Evolutionary conservation across 129 eudicot species (phyloP).

Genomic region (Kitagawia praeruptora): DNA sequence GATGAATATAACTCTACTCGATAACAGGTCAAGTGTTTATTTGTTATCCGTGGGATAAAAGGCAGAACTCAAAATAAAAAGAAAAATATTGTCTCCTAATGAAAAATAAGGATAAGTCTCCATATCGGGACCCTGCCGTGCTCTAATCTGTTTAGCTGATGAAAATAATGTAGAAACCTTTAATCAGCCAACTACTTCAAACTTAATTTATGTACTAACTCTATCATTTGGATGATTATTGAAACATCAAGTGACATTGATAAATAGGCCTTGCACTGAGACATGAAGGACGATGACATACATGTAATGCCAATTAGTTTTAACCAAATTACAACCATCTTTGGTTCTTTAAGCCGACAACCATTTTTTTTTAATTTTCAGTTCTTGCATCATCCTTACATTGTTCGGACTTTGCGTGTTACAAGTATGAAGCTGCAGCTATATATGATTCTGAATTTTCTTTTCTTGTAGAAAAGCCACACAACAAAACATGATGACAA

Average conservation of each 20-base stretch:
- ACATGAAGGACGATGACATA: not conserved
- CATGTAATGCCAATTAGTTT: not conserved
- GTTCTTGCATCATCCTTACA: not conserved
- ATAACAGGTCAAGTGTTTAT: no score
- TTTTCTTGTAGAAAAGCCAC: not conserved
- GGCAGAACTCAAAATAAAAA: not conserved
- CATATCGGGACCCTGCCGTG: no score
- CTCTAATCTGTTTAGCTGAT: no score
- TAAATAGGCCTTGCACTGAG: no score
- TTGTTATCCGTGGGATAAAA: not conserved
- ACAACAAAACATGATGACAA: not conserved
- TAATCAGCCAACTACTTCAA: no score
- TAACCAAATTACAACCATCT: not conserved
- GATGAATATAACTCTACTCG: not conserved
- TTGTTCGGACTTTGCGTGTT: not conserved
- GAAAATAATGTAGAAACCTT: no score
- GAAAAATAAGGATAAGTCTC: not conserved
- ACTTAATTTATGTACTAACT: no score
- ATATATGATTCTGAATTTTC: not conserved
- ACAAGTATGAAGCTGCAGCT: not conserved
- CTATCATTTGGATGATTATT: not conserved
- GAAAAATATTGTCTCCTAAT: not conserved
- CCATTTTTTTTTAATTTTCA: no score
- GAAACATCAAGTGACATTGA: not conserved
- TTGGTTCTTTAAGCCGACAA: not conserved